phyloP scores from a whole-genome alignment of 2,329 filamentous ascomycete genomes.

The Trichophyton rubrum region DNA sequence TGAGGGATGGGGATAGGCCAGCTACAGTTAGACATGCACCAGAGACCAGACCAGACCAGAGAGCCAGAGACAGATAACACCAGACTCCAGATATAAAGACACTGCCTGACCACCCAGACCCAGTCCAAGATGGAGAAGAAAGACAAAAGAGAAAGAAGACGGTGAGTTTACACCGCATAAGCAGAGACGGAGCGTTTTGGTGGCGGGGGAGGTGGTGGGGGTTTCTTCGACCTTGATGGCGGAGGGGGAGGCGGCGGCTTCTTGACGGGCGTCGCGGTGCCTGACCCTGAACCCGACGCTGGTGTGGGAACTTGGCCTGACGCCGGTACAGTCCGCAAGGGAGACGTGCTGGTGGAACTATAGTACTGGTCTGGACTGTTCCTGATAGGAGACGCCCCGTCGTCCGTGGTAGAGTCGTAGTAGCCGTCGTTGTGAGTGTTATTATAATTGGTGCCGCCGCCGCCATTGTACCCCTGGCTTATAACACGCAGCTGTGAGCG shows the following conservation, averaged over 20 bases:
- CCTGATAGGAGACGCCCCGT: slow-evolving; percentile 37
- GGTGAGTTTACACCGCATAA: background rate
- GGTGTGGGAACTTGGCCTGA: slow-evolving; percentile 22
- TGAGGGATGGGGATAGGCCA: too few species aligned
- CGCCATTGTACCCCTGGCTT: slow-evolving; percentile 22
- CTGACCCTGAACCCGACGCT: slow-evolving; percentile 5
- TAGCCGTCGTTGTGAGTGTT: slow-evolving; percentile 34
- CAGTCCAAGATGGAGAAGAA: background rate
- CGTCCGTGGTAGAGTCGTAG: slow-evolving; percentile 37
- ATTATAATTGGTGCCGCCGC: slow-evolving; percentile 9
- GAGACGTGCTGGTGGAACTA: slow-evolving; percentile 35
- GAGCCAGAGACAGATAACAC: too few species aligned
- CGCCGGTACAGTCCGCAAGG: slow-evolving; percentile 44
- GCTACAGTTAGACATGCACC: too few species aligned
- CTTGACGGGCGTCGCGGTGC: slow-evolving; percentile 25
- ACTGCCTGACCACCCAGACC: background rate
- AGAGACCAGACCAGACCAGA: too few species aligned
- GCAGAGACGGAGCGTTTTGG: background rate
- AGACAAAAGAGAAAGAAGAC: background rate
- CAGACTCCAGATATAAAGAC: background rate
- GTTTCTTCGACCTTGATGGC: slow-evolving; percentile 51
- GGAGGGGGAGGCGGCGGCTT: slow-evolving; percentile 52
- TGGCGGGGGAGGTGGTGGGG: slow-evolving; percentile 51
- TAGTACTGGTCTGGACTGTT: slow-evolving; percentile 36
- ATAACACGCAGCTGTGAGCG: slow-evolving; percentile 36